Base-by-base conservation (phyloP, 495 filamentous ascomycete species). In the Hypoxylon fuscum region DNA sequence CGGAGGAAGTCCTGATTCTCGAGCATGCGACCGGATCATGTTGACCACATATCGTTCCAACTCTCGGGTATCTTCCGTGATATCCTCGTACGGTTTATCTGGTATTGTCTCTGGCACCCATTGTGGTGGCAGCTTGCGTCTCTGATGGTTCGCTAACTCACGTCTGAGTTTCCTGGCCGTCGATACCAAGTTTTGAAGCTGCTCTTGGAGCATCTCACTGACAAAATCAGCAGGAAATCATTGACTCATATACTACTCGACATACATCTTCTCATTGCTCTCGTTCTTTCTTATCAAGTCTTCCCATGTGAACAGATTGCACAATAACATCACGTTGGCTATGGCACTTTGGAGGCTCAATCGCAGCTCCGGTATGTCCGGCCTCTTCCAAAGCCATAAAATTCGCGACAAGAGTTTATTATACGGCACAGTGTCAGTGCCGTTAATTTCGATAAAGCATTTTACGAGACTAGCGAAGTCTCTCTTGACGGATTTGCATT, bases 341-440 rank as follows among this genome's bases (percentile, higher is more conserved):
- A 31, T 62, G 20, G 63, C 53, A 20, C 63, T 62, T 37, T 53
- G 53, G 23, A 66, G 42, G 25, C 48, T 48, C 25, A 66, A 23
- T 2, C 57, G 53, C 10, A 66, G 23, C 14, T 55, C 63, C 38
- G 57, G 57, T 29, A 66, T 41, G 8, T 62, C 63, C 7, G 57
- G 58, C 11, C 44, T 62, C 10, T 58, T 66, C 63, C 45, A 62
- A 21, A 62, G 45, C 57, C 63, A 62, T 23, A 62, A 14, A 27
- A 62, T 34, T 37, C 63, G 52, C 22, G 21, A 52, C 46, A 38
- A 42, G 14, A 62, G 4, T 1, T 41, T 47, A 61, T 53, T 41
- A 3, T 62, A 57, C 31, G 46, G 42, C 7, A 21, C 21, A 27
- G 27, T 34, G 14, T 42, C 47, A 14, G 20, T 21, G 23, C 32